phyloP scores from a whole-genome alignment of 1,284 basidiomycete genomes.

The Ceratobasidium papillatum region DNA sequence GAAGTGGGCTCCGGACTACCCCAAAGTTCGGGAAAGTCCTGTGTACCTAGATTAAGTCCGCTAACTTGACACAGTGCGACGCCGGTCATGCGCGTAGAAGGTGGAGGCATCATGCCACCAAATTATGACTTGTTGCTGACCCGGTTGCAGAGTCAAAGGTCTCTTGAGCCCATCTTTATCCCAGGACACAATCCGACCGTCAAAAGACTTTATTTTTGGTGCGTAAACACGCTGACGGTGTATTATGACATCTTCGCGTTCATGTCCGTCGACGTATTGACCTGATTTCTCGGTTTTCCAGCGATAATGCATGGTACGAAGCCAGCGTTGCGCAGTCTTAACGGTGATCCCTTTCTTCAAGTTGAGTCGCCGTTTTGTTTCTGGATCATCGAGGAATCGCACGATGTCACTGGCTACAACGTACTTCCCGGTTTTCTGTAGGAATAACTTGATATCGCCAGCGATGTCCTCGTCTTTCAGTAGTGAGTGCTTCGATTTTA shows the following conservation, averaged over 20 bases:
- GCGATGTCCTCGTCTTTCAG: neutral
- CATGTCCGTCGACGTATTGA: slow-evolving; percentile 21
- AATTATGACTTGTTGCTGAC: too few species aligned
- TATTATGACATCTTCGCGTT: neutral
- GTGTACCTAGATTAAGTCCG: too few species aligned
- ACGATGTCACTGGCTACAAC: neutral
- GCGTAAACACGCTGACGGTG: neutral
- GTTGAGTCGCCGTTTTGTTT: neutral
- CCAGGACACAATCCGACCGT: too few species aligned
- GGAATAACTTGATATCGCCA: neutral
- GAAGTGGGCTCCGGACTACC: too few species aligned
- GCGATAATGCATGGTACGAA: neutral
- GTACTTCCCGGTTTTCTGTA: neutral
- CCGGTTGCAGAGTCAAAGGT: too few species aligned
- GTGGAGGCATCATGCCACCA: too few species aligned
- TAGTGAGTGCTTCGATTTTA: neutral
- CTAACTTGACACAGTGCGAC: too few species aligned
- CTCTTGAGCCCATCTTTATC: too few species aligned
- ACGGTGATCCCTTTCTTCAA: neutral
- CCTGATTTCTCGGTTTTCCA: neutral
- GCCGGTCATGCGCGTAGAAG: too few species aligned
- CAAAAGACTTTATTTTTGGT: neutral
- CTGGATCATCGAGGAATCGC: neutral
- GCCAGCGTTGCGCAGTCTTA: neutral
- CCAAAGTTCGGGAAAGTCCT: too few species aligned